Base-by-base conservation (phyloP, 345 rosid species). In the Limnanthes douglasii region DNA sequence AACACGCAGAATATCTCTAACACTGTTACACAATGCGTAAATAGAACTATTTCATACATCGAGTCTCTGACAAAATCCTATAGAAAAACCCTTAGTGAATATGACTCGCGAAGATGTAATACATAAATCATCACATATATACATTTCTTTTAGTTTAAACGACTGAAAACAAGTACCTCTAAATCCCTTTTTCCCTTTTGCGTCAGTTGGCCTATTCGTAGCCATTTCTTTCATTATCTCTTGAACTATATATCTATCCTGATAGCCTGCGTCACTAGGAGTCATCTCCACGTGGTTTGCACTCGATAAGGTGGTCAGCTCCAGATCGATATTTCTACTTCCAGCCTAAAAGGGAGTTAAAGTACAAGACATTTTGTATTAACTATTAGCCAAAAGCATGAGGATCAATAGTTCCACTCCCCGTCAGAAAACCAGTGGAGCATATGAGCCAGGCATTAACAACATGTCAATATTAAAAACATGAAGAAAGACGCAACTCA, bases 191-290 rank as follows among this genome's bases (percentile, higher is more conserved):
- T 51, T 84, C 49, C 98, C 94, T 65, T 77, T 90, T 0, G 74
- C 62, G 57, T 84, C 94, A 43, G 80, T 69, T 15, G 88, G 98
- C 55, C 98, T 75, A 56, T 78, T 88, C 69, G 68, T 84, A 38
- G 96, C 98, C 94, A 90, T 90, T 51, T 90, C 96, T 53, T 90
- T 84, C 14, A 90, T 90, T 31, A 90, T 66, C 73, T 84, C 98
- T 46, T 78, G 98, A 47, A 90, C 96, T 21, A 90, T 46, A 45
- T 84, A 90, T 46, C 98, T 71, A 65, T 90, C 98, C 69, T 90
- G 98, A 61, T 84, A 90, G 31, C 96, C 98, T 23, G 43, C 96
- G 69, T 84, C 98, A 53, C 96, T 73, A 10, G 98, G 96, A 55
- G 65, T 84, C 64, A 90, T 68, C 41, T 90, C 98, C 46, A 90